Percentiles rank a stretch among this genome's conserved stretches.
These are phyloP conservation scores for Botryosphaeria dothidea DNA, from an alignment of 2,329 filamentous ascomycete genomes.

Conservation along the genomic window DNA sequence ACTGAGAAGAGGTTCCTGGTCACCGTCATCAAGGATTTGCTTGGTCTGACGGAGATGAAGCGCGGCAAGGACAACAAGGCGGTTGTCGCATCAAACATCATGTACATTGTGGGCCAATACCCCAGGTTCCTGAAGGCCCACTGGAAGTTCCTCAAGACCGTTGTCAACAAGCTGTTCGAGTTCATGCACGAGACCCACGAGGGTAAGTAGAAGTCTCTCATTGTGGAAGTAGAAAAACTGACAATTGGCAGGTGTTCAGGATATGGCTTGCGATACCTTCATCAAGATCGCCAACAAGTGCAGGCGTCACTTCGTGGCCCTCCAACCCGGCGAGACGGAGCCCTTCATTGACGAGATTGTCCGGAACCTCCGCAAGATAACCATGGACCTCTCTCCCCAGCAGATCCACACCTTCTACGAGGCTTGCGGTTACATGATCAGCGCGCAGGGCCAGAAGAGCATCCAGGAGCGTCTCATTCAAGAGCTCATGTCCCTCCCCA, in stretches of 20 bases:
- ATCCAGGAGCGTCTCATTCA: constrained; percentile 88
- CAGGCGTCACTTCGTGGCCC: constrained; percentile 92
- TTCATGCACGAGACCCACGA: constrained; percentile 99
- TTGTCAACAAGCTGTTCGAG: constrained; percentile 99
- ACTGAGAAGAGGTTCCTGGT: constrained; percentile 98
- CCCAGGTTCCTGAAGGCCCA: constrained; percentile 97
- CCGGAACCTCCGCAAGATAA: constrained; percentile 92
- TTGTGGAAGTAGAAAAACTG: neutral
- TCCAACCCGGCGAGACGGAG: constrained; percentile 91
- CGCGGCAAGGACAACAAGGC: constrained; percentile 99
- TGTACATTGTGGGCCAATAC: constrained; percentile 99
- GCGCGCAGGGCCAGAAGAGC: constrained; percentile 91
- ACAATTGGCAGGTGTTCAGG: constrained; percentile 72
- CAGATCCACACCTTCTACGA: constrained; percentile 99
- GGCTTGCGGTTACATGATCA: constrained; percentile 98
- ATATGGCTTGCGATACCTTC: constrained; percentile 99
- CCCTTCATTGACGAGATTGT: constrained; percentile 99
- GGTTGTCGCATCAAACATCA: constrained; percentile 98
- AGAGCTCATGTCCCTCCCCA: constrained; percentile 91
- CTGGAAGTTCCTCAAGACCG: constrained; percentile 99
- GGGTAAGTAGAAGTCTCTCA: constrained; percentile 55
- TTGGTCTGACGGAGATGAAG: constrained; percentile 98
- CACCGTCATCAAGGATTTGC: constrained; percentile 96
- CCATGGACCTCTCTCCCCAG: constrained; percentile 89
- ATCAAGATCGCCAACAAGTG: constrained; percentile 99